Conservation (phyloP, 768 basidiomycete species). For the Tylopilus subfusipes region DNA sequence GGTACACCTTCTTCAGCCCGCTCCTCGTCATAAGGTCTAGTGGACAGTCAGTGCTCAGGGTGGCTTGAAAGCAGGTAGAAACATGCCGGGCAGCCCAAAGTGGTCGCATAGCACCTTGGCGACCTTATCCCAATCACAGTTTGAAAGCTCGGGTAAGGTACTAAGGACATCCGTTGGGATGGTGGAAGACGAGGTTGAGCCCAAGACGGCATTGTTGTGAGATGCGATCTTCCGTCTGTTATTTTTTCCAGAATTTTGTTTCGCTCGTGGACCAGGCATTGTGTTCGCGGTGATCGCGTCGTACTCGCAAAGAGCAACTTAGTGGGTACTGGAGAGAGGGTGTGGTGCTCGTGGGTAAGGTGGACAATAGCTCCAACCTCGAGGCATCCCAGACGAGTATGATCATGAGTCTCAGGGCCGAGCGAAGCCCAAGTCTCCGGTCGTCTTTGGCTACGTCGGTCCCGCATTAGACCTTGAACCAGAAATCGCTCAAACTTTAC, state of each 20-base stretch:
- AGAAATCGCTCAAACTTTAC: no score
- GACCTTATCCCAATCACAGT: slow-evolving; percentile 43
- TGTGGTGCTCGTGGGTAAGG: no score
- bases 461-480: no score
- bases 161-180: slow-evolving; percentile 2
- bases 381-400: no score
- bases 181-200: not conserved
- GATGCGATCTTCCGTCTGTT: slow-evolving; percentile 6
- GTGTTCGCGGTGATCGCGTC: not conserved
- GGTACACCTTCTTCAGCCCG: slow-evolving; percentile 60
- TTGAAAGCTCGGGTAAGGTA: slow-evolving; percentile 17
- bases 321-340: no score
- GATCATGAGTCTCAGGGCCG: no score
- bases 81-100: slow-evolving; percentile 51
- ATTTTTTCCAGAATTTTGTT: slow-evolving; percentile 18
- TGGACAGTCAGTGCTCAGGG: not conserved
- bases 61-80: not conserved
- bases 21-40: slow-evolving; percentile 37
- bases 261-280: slow-evolving; percentile 26
- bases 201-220: not conserved
- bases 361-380: no score
- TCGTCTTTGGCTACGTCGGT: no score
- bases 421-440: no score
- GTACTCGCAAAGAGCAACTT: not conserved
- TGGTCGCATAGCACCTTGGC: slow-evolving; percentile 44